These are phyloP conservation scores for Collybiopsis confluens DNA, from an alignment of 768 basidiomycete genomes.

Conservation along the genomic window DNA sequence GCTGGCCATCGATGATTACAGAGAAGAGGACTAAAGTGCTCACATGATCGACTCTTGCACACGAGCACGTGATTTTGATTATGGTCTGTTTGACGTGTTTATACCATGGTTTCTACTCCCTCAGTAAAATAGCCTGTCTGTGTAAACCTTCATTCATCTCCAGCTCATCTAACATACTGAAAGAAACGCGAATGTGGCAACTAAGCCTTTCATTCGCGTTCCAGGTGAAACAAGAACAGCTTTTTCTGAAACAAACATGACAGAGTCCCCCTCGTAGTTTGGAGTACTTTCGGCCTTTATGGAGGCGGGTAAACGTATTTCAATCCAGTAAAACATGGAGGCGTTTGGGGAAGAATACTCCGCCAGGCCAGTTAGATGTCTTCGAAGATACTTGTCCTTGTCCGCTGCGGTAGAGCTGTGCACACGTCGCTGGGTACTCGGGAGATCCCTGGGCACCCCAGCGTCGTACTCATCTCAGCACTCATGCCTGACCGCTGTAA, in stretches of 20 bases:
- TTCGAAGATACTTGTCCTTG: slow-evolving; percentile 66
- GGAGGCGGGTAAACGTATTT: not conserved
- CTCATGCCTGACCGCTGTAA: slow-evolving; percentile 58
- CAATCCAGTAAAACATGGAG: slow-evolving; percentile 83
- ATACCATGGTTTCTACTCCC: not conserved
- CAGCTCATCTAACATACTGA: slow-evolving; percentile 6
- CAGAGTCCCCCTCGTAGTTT: slow-evolving; percentile 3
- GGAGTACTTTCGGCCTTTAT: not conserved
- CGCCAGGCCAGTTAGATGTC: slow-evolving; percentile 70
- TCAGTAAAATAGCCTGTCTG: not conserved
- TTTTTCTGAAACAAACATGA: slow-evolving; percentile 1
- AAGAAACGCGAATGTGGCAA: slow-evolving; percentile 7
- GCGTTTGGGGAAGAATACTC: slow-evolving; percentile 68
- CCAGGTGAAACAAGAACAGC: slow-evolving; percentile 9
- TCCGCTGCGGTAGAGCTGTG: slow-evolving; percentile 66
- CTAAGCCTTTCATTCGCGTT: slow-evolving; percentile 5
- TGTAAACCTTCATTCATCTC: slow-evolving; percentile 8
- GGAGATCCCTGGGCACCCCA: slow-evolving; percentile 80
- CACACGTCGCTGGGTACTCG: slow-evolving; percentile 60
- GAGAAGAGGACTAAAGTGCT: no score
- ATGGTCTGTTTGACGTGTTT: no score
- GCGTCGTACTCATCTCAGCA: slow-evolving; percentile 47
- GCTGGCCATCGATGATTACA: slow-evolving; percentile 40
- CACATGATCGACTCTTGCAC: no score
- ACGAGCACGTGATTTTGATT: no score